Base-by-base conservation (phyloP, 164 flowering plant genomes). In the Vitis vinifera region DNA sequence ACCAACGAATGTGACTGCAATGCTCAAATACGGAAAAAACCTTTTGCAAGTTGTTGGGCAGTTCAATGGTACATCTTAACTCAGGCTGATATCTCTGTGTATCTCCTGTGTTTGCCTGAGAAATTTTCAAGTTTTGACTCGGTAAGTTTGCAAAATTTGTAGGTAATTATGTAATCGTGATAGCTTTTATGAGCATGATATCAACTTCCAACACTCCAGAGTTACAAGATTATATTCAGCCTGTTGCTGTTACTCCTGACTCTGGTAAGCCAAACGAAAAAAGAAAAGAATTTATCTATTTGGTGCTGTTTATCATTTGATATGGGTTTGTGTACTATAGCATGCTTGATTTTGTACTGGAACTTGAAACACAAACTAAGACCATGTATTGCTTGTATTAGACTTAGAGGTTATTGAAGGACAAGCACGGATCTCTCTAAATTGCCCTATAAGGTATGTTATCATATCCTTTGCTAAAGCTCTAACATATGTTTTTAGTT, bases 31-130 rank as follows among this genome's bases (percentile, higher is more conserved):
- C 47, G 74, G 74, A 27, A 57, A 49, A 19, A 71, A 71, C 58
- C 57, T 71, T 48, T 49, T 71, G 9, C 74, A 71, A 57, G 68
- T 56, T 44, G 63, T 71, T 9, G 74, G 74, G 56, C 63, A 56
- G 51, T 71, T 71, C 12, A 71, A 63, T 48, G 74, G 74, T 64
- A 71, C 55, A 62, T 52, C 16, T 60, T 10, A 73, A 77, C 55
- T 16, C 23, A 60, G 4, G 52, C 68, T 37, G 44, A 14, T 4
- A n/a, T 66, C 15, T 48, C 15, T 48, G 49, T 30, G 23, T 66
- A 51, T 15, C 30, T 30, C 55, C 13, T 30, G 44, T 37, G 44
- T 37, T 66, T 57, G 9, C 19, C 48, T 12, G 19, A 63, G 9
- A 13, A 11, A 10, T 4, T 9, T 63, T 30, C 2, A 11, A 1